phyloP scores from a whole-genome alignment of 2,329 filamentous ascomycete genomes.

The Tolypocladium tropicale region DNA sequence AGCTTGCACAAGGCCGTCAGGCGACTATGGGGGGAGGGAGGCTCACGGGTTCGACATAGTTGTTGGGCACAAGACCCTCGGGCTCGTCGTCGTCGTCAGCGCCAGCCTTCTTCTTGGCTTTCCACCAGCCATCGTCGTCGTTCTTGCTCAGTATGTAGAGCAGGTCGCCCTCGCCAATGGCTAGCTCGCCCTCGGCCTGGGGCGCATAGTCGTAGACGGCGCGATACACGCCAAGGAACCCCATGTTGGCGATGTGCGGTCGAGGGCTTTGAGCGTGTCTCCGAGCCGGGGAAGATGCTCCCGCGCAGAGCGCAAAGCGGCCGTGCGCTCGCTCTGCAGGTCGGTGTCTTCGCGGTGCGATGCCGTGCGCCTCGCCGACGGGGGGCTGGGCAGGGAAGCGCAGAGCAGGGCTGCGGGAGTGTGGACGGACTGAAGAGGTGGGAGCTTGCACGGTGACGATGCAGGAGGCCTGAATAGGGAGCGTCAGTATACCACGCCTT shows the following conservation, averaged over 20 bases:
- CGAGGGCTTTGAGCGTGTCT: not conserved
- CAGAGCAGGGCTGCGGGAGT: not conserved
- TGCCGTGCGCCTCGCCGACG: not conserved
- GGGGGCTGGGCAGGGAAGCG: not conserved
- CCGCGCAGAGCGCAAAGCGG: not conserved
- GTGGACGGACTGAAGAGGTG: not conserved
- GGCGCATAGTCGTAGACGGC: constrained; percentile 90
- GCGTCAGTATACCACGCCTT: not conserved
- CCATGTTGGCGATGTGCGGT: constrained; percentile 46
- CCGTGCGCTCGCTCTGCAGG: not conserved
- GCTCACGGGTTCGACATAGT: constrained; percentile 82
- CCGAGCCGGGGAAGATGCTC: not conserved
- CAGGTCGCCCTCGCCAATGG: constrained; percentile 75
- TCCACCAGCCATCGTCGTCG: constrained; percentile 80
- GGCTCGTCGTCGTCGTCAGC: constrained; percentile 84
- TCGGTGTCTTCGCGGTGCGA: not conserved
- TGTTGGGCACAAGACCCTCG: constrained; percentile 80
- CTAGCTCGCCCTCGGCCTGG: constrained; percentile 75
- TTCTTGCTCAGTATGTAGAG: constrained; percentile 84
- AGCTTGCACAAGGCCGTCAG: constrained; percentile 28
- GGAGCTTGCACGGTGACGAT: not conserved
- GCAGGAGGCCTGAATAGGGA: not conserved
- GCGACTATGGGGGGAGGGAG: not conserved
- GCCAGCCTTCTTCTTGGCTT: constrained; percentile 80
- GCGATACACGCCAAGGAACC: constrained; percentile 82